Percentiles rank a stretch among this genome's conserved stretches.
These are phyloP conservation scores for Talaromyces sp. DNA, from an alignment of 2,329 filamentous ascomycete species.

Conservation along the genomic window DNA sequence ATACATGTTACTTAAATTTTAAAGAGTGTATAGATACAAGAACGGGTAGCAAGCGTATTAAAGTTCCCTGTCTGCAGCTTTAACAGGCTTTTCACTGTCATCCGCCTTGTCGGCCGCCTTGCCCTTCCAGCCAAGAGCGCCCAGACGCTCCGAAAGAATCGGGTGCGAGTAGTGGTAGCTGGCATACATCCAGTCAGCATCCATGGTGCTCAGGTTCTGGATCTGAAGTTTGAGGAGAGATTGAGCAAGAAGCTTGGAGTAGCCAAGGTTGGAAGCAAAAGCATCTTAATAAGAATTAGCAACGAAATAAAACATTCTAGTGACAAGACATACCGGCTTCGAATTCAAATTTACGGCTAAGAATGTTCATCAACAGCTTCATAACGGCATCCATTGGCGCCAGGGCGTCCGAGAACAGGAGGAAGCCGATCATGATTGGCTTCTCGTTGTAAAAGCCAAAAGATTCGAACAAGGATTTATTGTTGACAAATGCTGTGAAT, in stretches of 20 bases:
- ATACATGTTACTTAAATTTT: neutral
- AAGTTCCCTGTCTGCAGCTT: slow-evolving; percentile 71
- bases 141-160: slow-evolving; percentile 86
- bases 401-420: slow-evolving; percentile 95
- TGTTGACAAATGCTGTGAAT: slow-evolving; percentile 97
- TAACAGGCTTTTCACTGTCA: slow-evolving; percentile 57
- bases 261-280: slow-evolving; percentile 82
- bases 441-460: slow-evolving; percentile 82
- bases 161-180: slow-evolving; percentile 99
- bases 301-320: neutral
- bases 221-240: slow-evolving; percentile 97
- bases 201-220: slow-evolving; percentile 97
- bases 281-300: slow-evolving; percentile 49
- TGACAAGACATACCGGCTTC: slow-evolving; percentile 62
- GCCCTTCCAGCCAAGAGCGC: slow-evolving; percentile 82
- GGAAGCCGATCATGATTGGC: slow-evolving; percentile 94
- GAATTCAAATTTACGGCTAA: slow-evolving; percentile 93
- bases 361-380: slow-evolving; percentile 91
- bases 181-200: slow-evolving; percentile 96
- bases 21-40: neutral
- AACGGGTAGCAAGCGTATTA: slow-evolving; percentile 34
- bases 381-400: slow-evolving; percentile 90
- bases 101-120: slow-evolving; percentile 45
- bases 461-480: slow-evolving; percentile 79
- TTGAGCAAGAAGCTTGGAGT: slow-evolving; percentile 72